phyloP scores from a whole-genome alignment of 495 filamentous ascomycete genomes.

The Trichoderma reesei region DNA sequence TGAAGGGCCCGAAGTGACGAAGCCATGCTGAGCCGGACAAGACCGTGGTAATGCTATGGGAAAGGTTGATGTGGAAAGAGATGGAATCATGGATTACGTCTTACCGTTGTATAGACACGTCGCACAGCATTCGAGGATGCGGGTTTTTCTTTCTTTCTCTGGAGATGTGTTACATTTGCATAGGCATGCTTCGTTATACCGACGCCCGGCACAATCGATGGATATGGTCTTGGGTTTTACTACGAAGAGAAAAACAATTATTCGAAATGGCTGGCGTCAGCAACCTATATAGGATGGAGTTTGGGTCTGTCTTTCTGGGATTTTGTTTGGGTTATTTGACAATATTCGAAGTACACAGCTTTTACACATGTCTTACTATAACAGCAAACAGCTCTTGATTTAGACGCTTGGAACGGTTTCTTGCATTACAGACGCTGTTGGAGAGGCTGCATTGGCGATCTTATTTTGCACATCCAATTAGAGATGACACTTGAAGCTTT shows the following conservation, averaged over 20 bases:
- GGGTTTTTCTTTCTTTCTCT: background rate
- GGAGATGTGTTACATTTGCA: background rate
- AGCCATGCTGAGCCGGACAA: background rate
- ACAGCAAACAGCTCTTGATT: background rate
- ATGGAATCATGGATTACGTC: background rate
- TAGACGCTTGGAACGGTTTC: background rate
- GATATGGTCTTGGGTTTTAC: background rate
- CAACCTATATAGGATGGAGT: background rate
- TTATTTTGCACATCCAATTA: background rate
- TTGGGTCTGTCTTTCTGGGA: background rate
- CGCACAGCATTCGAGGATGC: conserved; percentile 10
- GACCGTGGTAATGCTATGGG: too few relatives aligned
- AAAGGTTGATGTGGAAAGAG: too few relatives aligned
- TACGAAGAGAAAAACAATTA: background rate
- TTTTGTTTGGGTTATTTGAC: background rate
- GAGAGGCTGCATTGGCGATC: background rate
- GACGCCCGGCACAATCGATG: background rate
- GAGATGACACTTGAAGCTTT: too few relatives aligned
- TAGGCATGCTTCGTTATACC: background rate
- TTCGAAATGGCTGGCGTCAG: background rate
- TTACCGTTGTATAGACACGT: too few relatives aligned
- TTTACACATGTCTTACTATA: background rate
- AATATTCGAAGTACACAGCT: background rate
- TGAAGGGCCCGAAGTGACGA: conserved; percentile 10
- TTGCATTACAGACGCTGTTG: background rate